Evolutionary conservation across 2,329 filamentous ascomycete species (phyloP).

Genomic region (Delphinella strobiligena): DNA sequence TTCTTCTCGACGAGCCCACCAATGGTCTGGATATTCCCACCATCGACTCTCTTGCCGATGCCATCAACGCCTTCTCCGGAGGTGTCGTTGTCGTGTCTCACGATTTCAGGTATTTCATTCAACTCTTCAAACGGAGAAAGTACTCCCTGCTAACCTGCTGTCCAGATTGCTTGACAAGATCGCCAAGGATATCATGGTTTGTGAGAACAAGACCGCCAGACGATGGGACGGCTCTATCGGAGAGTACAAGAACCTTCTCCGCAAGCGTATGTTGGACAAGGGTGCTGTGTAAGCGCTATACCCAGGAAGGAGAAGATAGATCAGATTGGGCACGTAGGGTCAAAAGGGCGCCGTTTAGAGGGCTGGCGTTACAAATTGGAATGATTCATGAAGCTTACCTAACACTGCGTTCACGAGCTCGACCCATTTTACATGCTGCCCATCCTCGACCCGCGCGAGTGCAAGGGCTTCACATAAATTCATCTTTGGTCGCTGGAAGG

Average conservation of each 20-base stretch:
- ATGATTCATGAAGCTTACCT: too few relatives aligned
- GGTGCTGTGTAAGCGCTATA: slow-evolving; percentile 56
- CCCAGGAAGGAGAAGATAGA: too few relatives aligned
- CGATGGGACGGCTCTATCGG: slow-evolving; percentile 82
- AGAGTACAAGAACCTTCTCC: slow-evolving; percentile 95
- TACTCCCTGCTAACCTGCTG: slow-evolving; percentile 22
- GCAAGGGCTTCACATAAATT: too few relatives aligned
- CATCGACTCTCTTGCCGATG: slow-evolving; percentile 93
- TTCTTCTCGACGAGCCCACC: slow-evolving; percentile 94
- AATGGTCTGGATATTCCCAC: slow-evolving; percentile 99
- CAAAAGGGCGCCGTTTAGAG: too few relatives aligned
- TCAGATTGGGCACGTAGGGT: too few relatives aligned
- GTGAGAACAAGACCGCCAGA: slow-evolving; percentile 90
- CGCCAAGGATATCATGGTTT: slow-evolving; percentile 98
- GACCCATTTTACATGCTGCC: too few relatives aligned
- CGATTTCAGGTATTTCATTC: slow-evolving; percentile 75
- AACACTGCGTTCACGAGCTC: too few relatives aligned
- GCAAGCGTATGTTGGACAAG: slow-evolving; percentile 93
- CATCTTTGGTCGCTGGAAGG: too few relatives aligned
- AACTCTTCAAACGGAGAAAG: too few relatives aligned
- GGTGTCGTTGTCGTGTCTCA: slow-evolving; percentile 97
- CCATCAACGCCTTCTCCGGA: slow-evolving; percentile 90
- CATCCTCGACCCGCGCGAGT: too few relatives aligned
- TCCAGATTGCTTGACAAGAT: slow-evolving; percentile 92
- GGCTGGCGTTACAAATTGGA: too few relatives aligned